Conservation (phyloP, 768 basidiomycete species). For the Amanita muscaria region DNA sequence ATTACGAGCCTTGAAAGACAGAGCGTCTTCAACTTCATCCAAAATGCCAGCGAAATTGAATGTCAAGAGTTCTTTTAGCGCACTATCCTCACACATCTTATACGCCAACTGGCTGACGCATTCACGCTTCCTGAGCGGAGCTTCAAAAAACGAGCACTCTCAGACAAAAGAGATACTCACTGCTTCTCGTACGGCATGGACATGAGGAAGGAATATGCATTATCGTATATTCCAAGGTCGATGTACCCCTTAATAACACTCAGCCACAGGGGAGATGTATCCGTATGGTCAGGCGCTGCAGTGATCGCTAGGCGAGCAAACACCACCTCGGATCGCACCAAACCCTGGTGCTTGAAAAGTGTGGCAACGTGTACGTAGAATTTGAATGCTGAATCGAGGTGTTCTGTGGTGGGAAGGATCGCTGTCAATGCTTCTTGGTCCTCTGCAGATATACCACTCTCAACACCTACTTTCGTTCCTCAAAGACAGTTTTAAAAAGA, state of each 20-base stretch:
- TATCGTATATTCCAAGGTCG: constrained; percentile 69
- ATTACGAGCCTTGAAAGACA: constrained; percentile 91
- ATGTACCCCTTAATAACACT: constrained; percentile 68
- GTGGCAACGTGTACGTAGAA: constrained; percentile 73
- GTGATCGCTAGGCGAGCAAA: constrained; percentile 80
- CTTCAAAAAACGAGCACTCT: constrained; percentile 8
- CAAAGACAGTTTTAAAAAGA: neutral
- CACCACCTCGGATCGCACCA: constrained; percentile 52
- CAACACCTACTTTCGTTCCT: constrained; percentile 28
- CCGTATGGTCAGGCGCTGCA: constrained; percentile 41
- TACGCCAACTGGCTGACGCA: constrained; percentile 77
- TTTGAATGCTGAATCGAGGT: constrained; percentile 52
- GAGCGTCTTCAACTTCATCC: constrained; percentile 78
- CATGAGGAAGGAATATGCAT: constrained; percentile 78
- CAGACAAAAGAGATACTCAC: constrained; percentile 50
- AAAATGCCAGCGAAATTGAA: constrained; percentile 81
- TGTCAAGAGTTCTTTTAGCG: constrained; percentile 66
- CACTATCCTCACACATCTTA: constrained; percentile 86
- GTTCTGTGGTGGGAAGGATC: constrained; percentile 50
- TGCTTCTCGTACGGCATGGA: constrained; percentile 65
- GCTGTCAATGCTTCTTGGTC: constrained; percentile 53
- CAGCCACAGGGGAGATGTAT: constrained; percentile 69
- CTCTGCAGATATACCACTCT: constrained; percentile 44
- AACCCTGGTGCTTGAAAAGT: constrained; percentile 57
- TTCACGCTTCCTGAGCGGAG: constrained; percentile 59